A percentile compares a stretch with the other conserved stretches of the same genome.
Evolutionary conservation across 2,329 filamentous ascomycete genomes (phyloP).

Genomic region (Neofusicoccum kwambonambiense): DNA sequence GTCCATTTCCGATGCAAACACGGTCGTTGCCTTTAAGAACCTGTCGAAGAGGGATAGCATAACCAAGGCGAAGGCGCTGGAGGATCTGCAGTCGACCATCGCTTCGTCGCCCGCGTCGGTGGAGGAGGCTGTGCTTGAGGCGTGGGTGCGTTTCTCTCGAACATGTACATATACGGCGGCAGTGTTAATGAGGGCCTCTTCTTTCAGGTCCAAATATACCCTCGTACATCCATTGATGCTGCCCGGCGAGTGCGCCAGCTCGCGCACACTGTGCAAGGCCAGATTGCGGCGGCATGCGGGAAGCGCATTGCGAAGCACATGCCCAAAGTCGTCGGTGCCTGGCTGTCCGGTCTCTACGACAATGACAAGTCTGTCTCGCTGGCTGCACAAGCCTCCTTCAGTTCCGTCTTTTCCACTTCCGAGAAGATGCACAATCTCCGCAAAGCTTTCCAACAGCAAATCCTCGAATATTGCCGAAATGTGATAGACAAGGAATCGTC

Average conservation of each 20-base stretch:
- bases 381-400: constrained; percentile 74
- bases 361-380: constrained; percentile 73
- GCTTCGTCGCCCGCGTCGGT: constrained; percentile 60
- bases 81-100: constrained; percentile 72
- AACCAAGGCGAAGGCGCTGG: constrained; percentile 86
- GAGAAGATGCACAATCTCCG: constrained; percentile 78
- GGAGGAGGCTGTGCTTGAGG: constrained; percentile 80
- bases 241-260: constrained; percentile 84
- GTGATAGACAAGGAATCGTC: constrained; percentile 75
- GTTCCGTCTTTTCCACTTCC: constrained; percentile 71
- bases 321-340: constrained; percentile 76
- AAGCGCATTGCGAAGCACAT: constrained; percentile 83
- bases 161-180: constrained; percentile 34
- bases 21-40: constrained; percentile 90
- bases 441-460: constrained; percentile 75
- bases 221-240: constrained; percentile 86
- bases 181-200: constrained; percentile 32
- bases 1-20: constrained; percentile 72
- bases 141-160: constrained; percentile 66
- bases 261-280: constrained; percentile 72
- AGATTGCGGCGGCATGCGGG: constrained; percentile 58
- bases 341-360: constrained; percentile 88
- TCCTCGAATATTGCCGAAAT: constrained; percentile 78
- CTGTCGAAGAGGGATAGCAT: constrained; percentile 88
- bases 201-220: constrained; percentile 77